Evolutionary conservation across 306 rosid species (phyloP).

Genomic region (Cyamopsis tetragonoloba): DNA sequence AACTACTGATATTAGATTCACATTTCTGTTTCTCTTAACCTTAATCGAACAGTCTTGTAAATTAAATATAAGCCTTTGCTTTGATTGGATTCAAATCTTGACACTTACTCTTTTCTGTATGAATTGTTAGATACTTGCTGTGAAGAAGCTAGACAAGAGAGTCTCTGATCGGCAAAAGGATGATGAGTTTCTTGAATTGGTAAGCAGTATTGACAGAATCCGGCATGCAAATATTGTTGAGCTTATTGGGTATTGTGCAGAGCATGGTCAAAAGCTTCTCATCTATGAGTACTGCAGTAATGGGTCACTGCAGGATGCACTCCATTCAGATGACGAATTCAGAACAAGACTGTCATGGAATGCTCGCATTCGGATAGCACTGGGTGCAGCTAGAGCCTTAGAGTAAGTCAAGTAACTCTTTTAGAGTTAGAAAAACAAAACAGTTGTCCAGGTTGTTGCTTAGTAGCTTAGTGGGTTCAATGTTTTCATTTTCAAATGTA

Average conservation of each 20-base stretch:
- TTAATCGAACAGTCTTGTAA: conserved; percentile 17
- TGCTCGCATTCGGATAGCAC: conserved; percentile 81
- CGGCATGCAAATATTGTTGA: conserved; percentile 76
- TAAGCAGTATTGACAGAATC: conserved; percentile 66
- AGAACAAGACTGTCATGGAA: conserved; percentile 70
- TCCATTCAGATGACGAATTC: conserved; percentile 70
- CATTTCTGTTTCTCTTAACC: conserved; percentile 1
- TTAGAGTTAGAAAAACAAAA: neutral
- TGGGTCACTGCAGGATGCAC: conserved; percentile 70
- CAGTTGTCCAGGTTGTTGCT: neutral
- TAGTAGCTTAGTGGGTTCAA: neutral
- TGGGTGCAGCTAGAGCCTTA: conserved; percentile 90
- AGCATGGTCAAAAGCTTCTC: conserved; percentile 85
- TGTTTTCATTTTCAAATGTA: conserved; percentile 11
- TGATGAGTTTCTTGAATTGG: conserved; percentile 73
- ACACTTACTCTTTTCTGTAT: conserved; percentile 27
- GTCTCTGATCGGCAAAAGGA: conserved; percentile 65
- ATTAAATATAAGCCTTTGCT: conserved; percentile 19
- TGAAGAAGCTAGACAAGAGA: conserved; percentile 78
- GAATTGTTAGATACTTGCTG: conserved; percentile 67
- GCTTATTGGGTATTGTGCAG: conserved; percentile 81
- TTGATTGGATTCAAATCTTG: conserved; percentile 22
- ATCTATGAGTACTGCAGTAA: conserved; percentile 75
- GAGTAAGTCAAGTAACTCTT: conserved; percentile 57
- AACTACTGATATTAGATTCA: neutral